Evolutionary conservation across 345 rosid genomes (phyloP).

Genomic region (Bretschneidera sinensis): DNA sequence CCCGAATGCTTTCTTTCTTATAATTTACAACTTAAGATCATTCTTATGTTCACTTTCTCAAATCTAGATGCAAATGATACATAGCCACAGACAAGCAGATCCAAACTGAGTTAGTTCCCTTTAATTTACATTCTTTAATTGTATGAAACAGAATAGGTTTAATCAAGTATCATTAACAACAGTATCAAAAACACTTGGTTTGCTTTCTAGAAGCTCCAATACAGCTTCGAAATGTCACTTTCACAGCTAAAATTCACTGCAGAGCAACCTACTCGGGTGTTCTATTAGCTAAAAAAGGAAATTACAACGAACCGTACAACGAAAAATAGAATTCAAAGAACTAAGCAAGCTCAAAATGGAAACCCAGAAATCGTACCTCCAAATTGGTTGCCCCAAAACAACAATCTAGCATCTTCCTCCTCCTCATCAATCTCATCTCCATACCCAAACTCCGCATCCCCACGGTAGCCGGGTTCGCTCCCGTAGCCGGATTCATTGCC

Average conservation of each 20-base stretch:
- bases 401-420: slow-evolving; percentile 70
- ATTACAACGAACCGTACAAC: not conserved
- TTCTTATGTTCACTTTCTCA: not conserved
- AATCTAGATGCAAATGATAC: not conserved
- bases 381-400: slow-evolving; percentile 73
- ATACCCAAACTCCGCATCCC: slow-evolving; percentile 93
- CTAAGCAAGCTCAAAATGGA: not conserved
- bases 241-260: not conserved
- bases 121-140: not conserved
- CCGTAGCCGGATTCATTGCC: slow-evolving; percentile 90
- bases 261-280: too few relatives aligned
- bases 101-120: not conserved
- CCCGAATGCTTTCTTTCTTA: not conserved
- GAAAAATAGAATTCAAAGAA: not conserved
- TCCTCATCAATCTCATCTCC: slow-evolving; percentile 95
- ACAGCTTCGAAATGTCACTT: not conserved
- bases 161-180: not conserved
- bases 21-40: not conserved
- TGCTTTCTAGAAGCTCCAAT: not conserved
- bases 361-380: slow-evolving; percentile 42
- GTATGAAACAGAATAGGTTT: too few relatives aligned
- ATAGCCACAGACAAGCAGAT: not conserved
- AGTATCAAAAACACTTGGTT: not conserved
- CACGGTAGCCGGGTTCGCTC: slow-evolving; percentile 96
- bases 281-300: not conserved